A percentile compares a stretch with the other conserved stretches of the same genome.
phyloP scores from a whole-genome alignment of 306 rosid genomes.

The Vachellia collinsii region DNA sequence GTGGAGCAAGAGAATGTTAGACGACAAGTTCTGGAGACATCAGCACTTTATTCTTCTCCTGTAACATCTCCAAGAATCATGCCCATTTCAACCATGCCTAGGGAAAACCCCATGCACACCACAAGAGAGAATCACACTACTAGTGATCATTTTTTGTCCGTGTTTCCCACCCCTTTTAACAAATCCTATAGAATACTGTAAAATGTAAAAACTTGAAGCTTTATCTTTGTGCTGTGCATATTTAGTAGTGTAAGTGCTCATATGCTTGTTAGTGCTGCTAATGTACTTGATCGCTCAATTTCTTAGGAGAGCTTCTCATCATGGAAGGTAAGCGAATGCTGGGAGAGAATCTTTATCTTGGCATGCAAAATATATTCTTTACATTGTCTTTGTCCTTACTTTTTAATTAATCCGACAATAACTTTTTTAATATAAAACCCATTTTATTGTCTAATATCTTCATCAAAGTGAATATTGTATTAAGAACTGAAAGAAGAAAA shows the following conservation, averaged over 20 bases:
- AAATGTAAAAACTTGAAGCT: slow-evolving; percentile 27
- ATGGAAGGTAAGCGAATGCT: not conserved
- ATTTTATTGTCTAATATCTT: no score
- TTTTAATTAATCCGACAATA: not conserved
- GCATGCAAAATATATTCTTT: not conserved
- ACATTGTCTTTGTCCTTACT: not conserved
- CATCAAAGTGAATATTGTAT: no score
- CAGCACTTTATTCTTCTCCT: slow-evolving; percentile 66
- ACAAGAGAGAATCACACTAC: slow-evolving; percentile 35
- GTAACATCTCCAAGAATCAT: slow-evolving; percentile 66
- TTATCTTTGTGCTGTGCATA: not conserved
- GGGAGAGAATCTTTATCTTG: not conserved
- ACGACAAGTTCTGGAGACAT: slow-evolving; percentile 59
- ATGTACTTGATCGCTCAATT: not conserved
- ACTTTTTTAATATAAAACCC: not conserved
- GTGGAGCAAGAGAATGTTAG: slow-evolving; percentile 53
- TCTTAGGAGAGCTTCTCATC: not conserved
- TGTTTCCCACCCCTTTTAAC: slow-evolving; percentile 51
- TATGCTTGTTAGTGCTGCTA: not conserved
- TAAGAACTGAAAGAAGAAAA: no score
- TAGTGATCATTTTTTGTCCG: slow-evolving; percentile 35
- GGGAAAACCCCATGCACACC: slow-evolving; percentile 62
- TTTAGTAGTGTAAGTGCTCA: not conserved
- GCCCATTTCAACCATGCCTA: slow-evolving; percentile 38
- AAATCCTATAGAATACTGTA: slow-evolving; percentile 48